Conservation (phyloP, 148 eudicot species). For the Suaeda aralocaspica region DNA sequence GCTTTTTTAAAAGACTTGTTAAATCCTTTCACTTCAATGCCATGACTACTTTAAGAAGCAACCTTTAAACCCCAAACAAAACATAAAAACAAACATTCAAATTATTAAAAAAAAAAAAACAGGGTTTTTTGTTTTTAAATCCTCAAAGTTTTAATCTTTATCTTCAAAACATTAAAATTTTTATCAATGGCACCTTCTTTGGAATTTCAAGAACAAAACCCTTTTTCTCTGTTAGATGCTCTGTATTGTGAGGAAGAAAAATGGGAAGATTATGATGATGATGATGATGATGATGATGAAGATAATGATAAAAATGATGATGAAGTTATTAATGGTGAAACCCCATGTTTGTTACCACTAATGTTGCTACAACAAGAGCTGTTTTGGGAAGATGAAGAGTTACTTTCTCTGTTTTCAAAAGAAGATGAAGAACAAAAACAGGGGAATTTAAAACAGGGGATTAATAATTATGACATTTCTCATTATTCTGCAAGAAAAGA, state of each 20-base stretch:
- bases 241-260: constrained; percentile 69
- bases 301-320: background rate
- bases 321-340: background rate
- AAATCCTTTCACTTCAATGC: background rate
- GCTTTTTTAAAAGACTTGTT: constrained; percentile 9
- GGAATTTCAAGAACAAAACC: constrained; percentile 28
- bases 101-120: background rate
- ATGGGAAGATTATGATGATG: constrained; percentile 32
- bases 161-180: background rate
- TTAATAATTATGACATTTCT: background rate
- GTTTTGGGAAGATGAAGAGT: constrained; percentile 66
- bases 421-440: constrained; percentile 28
- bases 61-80: background rate
- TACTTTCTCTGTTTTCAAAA: constrained; percentile 46
- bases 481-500: constrained; percentile 32
- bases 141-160: background rate
- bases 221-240: constrained; percentile 43
- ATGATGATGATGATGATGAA: constrained; percentile 5
- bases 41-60: constrained; percentile 15
- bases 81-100: background rate
- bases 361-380: constrained; percentile 42
- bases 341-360: constrained; percentile 19
- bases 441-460: constrained; percentile 3
- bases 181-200: constrained; percentile 34
- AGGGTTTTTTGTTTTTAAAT: background rate